Base-by-base conservation (phyloP, 768 basidiomycete species). In the Panaeolus papilionaceus region DNA sequence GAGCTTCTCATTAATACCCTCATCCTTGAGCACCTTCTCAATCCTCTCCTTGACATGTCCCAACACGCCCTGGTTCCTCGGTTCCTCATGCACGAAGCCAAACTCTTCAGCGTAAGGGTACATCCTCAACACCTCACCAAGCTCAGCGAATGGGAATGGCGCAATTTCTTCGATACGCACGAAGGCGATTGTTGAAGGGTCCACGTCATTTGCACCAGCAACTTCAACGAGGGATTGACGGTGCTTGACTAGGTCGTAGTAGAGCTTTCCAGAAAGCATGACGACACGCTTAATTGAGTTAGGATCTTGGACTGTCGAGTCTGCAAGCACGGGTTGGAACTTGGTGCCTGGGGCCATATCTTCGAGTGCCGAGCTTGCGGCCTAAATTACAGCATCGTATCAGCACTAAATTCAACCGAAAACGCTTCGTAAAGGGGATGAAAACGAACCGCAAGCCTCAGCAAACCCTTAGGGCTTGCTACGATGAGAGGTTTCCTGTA, bases 401-500 rank as follows among this genome's bases (percentile, higher is more conserved):
- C 23, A 63, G 39, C 0, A 28, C 5, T 5, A 58, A 62, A 61
- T n/a, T 20, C 28, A 23, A 39, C 10, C 4, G 16, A 45, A 28
- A 47, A 20, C 28, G 2, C 38, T 10, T 5, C 39, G 2, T 10
- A 14, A 40, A 40, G 9, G 9, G 39, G 10, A 38, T 44, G 16
- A 39, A 26, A 3, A 82, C 88, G 54, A 73, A 95, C 94, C 12
- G 93, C 82, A 20, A 93, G 82, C 26, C 95, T 86, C 10, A 96
- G 81, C 12, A 97, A 81, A 1, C 89, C 92, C 74, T 98, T 98
- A 0, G 96, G 95, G 3, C 88, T 90, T 11, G 92, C 92, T 6
- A 98, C 87, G 37, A 97, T 81, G 61, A 97, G 80, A 0, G 95
- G 96, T 75, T 94, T 96, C 66, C 95, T 84, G 79, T 90, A 96